Conservation (phyloP, 495 filamentous ascomycete genomes). For the Diplogelasinospora grovesii region DNA sequence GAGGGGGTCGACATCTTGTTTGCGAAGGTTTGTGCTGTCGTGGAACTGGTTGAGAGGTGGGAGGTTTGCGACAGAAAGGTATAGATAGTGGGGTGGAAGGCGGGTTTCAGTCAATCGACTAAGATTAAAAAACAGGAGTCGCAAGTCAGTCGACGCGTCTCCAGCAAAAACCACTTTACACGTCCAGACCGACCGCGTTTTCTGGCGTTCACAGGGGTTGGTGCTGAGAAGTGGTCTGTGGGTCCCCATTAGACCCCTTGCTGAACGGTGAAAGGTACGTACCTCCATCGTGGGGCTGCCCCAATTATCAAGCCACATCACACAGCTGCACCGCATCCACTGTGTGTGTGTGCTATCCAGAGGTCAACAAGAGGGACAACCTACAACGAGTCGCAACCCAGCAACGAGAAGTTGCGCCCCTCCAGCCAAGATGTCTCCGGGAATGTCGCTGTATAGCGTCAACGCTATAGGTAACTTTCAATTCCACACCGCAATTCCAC, state of each 20-base stretch:
- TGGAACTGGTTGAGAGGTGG: slow-evolving; percentile 1
- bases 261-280: slow-evolving; percentile 13
- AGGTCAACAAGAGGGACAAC: background rate
- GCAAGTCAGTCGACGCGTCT: too few relatives aligned
- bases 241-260: slow-evolving; percentile 23
- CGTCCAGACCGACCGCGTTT: too few relatives aligned
- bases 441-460: slow-evolving; percentile 83
- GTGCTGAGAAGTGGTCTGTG: too few relatives aligned
- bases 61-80: slow-evolving; percentile 8
- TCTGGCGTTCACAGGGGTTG: slow-evolving; percentile 14
- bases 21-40: slow-evolving; percentile 46
- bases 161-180: slow-evolving; percentile 19
- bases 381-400: slow-evolving; percentile 5
- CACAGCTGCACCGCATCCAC: slow-evolving; percentile 15
- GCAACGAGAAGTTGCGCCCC: slow-evolving; percentile 2
- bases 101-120: slow-evolving; percentile 2
- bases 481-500: background rate
- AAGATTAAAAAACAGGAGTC: slow-evolving; percentile 20
- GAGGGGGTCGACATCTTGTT: slow-evolving; percentile 32
- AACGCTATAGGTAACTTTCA: slow-evolving; percentile 67
- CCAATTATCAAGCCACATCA: slow-evolving; percentile 25
- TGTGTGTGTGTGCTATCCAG: too few relatives aligned
- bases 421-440: slow-evolving; percentile 35
- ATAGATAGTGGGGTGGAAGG: too few relatives aligned
- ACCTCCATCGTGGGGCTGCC: slow-evolving; percentile 17